Evolutionary conservation across 305 asterid species (phyloP).

Genomic region (Fraxinus ornus): DNA sequence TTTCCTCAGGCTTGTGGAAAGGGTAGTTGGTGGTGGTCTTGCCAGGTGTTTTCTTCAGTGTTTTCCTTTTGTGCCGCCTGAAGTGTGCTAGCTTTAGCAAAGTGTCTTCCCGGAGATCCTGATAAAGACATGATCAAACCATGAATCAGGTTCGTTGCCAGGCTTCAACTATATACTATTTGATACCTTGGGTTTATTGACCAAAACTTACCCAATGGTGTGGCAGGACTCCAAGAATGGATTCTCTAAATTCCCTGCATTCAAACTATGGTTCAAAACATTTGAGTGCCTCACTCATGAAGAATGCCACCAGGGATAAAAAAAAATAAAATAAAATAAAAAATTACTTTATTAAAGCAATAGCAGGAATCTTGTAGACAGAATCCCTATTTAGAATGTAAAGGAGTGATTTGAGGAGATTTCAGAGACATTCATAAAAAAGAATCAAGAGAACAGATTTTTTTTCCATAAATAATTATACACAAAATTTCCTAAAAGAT

Average conservation of each 20-base stretch:
- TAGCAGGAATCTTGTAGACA: neutral
- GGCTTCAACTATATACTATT: conserved; percentile 12
- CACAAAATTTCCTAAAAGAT: conserved; percentile 2
- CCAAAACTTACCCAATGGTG: conserved; percentile 76
- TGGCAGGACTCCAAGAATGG: conserved; percentile 94
- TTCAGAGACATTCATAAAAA: neutral
- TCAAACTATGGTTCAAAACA: conserved; percentile 64
- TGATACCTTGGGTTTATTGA: neutral
- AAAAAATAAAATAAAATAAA: too few relatives aligned
- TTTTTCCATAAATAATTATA: neutral
- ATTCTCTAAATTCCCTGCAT: conserved; percentile 97
- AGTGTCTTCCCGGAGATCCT: conserved; percentile 97
- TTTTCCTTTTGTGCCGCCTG: conserved; percentile 89
- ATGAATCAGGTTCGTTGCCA: conserved; percentile 21
- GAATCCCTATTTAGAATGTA: neutral
- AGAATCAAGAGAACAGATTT: neutral
- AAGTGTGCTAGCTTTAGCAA: conserved; percentile 74
- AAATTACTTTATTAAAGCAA: neutral
- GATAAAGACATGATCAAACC: conserved; percentile 29
- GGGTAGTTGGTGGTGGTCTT: conserved; percentile 55
- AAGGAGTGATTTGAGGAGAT: conserved; percentile 2
- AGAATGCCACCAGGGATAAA: neutral
- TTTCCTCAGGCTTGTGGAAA: conserved; percentile 90
- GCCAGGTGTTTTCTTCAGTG: conserved; percentile 73
- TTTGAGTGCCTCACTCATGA: conserved; percentile 27